A percentile compares a stretch with the other conserved stretches of the same genome.
These are phyloP conservation scores for Houttuynia cordata DNA, from an alignment of 164 flowering plant species.

Conservation along the genomic window DNA sequence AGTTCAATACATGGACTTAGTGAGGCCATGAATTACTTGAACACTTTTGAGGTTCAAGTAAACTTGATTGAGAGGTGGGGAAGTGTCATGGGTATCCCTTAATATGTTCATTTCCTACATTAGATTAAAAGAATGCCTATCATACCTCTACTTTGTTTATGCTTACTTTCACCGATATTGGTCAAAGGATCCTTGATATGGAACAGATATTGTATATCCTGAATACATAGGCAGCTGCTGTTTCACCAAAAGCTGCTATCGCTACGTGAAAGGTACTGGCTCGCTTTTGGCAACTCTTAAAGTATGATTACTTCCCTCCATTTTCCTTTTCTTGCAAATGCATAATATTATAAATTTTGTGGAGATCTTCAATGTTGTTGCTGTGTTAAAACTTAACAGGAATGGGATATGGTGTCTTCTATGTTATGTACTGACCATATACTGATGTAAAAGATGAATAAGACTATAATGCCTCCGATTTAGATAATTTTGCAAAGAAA, in stretches of 20 bases:
- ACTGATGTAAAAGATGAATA: too few species aligned
- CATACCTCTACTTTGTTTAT: background rate
- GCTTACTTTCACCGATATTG: background rate
- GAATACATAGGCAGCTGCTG: slow-evolving; percentile 92
- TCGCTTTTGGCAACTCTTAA: slow-evolving; percentile 72
- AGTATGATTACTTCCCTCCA: slow-evolving; percentile 29
- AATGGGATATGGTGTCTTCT: too few species aligned
- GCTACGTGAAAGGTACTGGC: slow-evolving; percentile 96
- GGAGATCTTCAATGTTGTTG: too few species aligned
- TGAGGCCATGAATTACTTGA: slow-evolving; percentile 1
- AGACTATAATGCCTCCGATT: too few species aligned
- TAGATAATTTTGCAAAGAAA: too few species aligned
- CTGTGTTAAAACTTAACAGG: too few species aligned
- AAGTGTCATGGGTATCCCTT: slow-evolving; percentile 95
- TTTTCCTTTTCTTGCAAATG: background rate
- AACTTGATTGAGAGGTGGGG: slow-evolving; percentile 90
- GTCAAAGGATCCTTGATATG: slow-evolving; percentile 25
- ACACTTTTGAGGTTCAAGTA: slow-evolving; percentile 49
- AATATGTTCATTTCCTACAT: background rate
- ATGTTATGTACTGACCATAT: too few species aligned
- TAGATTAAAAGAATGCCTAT: background rate
- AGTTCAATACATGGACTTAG: slow-evolving; percentile 18
- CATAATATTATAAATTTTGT: too few species aligned
- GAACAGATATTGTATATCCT: slow-evolving; percentile 76
- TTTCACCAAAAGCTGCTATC: slow-evolving; percentile 90